Evolutionary conservation across 768 basidiomycete species (phyloP).

Genomic region (Jaapia argillacea): DNA sequence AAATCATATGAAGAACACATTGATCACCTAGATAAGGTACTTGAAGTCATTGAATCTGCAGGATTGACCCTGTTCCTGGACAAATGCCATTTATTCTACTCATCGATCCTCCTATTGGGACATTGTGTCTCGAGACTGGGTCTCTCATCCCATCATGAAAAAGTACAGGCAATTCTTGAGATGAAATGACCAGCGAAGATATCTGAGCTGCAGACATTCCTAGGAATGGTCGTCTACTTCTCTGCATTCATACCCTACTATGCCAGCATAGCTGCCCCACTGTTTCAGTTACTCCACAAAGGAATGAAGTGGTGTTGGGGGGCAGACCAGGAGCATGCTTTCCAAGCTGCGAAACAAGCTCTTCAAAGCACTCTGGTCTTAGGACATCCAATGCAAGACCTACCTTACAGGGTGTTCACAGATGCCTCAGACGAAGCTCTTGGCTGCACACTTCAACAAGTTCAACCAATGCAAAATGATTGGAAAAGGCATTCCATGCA

Average conservation of each 20-base stretch:
- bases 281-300: conserved; percentile 24
- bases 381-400: conserved; percentile 18
- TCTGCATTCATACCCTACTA: conserved; percentile 25
- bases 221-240: conserved; percentile 30
- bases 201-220: conserved; percentile 20
- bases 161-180: neutral
- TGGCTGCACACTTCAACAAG: conserved; percentile 13
- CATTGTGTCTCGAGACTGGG: conserved; percentile 13
- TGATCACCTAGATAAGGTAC: conserved; percentile 7
- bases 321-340: conserved; percentile 16
- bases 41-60: conserved; percentile 12
- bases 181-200: conserved; percentile 11
- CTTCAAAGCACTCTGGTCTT: conserved; percentile 21
- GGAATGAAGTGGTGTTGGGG: conserved; percentile 14
- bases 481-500: conserved; percentile 5
- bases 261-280: conserved; percentile 21
- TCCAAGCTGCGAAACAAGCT: conserved; percentile 17
- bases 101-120: conserved; percentile 2
- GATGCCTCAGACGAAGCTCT: conserved; percentile 19
- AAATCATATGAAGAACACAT: too few species aligned
- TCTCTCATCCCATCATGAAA: conserved; percentile 2
- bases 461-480: conserved; percentile 12
- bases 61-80: conserved; percentile 10
- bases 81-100: conserved; percentile 12
- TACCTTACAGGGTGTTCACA: conserved; percentile 25